phyloP scores from a whole-genome alignment of 1,139 yeast species.

The Entelexis paramagnoliae region DNA sequence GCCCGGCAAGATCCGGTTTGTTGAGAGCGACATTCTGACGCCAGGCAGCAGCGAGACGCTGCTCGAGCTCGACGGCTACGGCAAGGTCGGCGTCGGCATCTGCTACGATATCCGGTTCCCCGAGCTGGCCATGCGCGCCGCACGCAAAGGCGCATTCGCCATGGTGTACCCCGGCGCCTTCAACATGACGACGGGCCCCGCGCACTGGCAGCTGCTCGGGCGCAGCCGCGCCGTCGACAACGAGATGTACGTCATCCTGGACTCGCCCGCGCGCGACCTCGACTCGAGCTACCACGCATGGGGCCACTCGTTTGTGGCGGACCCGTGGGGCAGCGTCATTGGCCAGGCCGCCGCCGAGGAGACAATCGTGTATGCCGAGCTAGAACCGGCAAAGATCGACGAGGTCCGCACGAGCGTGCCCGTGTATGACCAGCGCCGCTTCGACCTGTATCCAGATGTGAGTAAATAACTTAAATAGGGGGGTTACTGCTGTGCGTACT shows the following conservation, averaged over 20 bases:
- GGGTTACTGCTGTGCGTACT: too few species aligned
- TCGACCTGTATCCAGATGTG: slow-evolving; percentile 71
- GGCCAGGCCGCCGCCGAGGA: slow-evolving; percentile 83
- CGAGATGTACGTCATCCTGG: slow-evolving; percentile 65
- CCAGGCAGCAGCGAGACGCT: slow-evolving; percentile 78
- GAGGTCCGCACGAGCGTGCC: slow-evolving; percentile 67
- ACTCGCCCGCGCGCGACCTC: slow-evolving; percentile 82
- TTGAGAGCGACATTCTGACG: slow-evolving; percentile 63
- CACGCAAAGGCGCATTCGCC: slow-evolving; percentile 63
- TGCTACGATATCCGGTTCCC: slow-evolving; percentile 82
- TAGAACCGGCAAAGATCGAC: slow-evolving; percentile 54
- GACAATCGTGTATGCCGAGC: slow-evolving; percentile 67
- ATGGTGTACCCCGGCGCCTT: slow-evolving; percentile 94
- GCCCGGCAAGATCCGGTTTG: slow-evolving; percentile 77
- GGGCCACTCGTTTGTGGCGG: slow-evolving; percentile 82
- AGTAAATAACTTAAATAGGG: slow-evolving; percentile 28
- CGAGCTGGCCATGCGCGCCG: slow-evolving; percentile 72
- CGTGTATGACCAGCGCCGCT: slow-evolving; percentile 67
- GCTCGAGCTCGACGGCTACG: slow-evolving; percentile 55
- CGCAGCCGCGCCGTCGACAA: slow-evolving; percentile 84
- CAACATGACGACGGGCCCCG: slow-evolving; percentile 90
- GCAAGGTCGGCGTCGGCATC: slow-evolving; percentile 78
- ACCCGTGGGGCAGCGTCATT: slow-evolving; percentile 71
- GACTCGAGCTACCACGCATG: slow-evolving; percentile 66
- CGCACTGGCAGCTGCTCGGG: slow-evolving; percentile 86